Evolutionary conservation across 495 filamentous ascomycete species (phyloP).

Genomic region (Friedmanniomyces endolithicus): DNA sequence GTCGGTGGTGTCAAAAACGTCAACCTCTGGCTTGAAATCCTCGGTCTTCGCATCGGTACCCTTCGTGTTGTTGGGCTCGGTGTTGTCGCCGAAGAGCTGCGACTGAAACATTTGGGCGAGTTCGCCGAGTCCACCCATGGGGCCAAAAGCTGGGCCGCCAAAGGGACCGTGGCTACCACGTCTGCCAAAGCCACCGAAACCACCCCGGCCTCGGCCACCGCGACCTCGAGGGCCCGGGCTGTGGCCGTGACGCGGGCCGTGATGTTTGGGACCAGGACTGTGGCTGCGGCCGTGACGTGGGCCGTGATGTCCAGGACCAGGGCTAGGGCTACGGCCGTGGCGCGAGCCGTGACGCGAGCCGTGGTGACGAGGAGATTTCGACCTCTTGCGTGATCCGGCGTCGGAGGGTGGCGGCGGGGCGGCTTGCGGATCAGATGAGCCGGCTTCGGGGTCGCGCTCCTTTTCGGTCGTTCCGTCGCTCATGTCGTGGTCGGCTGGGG

Average conservation of each 20-base stretch:
- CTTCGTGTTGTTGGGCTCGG: slow-evolving; percentile 4
- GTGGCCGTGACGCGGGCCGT: slow-evolving; percentile 14
- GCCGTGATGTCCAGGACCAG: slow-evolving; percentile 2
- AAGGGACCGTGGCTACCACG: slow-evolving; percentile 16
- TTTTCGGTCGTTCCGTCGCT: background rate
- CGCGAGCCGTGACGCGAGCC: slow-evolving; percentile 14
- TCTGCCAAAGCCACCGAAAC: slow-evolving; percentile 26
- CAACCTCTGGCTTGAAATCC: slow-evolving; percentile 53
- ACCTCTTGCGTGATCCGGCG: background rate
- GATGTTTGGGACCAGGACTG: no score
- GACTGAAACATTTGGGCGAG: slow-evolving; percentile 23
- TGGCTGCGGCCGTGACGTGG: no score
- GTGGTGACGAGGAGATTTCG: slow-evolving; percentile 5
- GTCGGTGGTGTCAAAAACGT: slow-evolving; percentile 57
- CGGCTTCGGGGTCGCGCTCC: slow-evolving; percentile 6
- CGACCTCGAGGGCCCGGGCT: slow-evolving; percentile 12
- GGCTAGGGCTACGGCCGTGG: no score
- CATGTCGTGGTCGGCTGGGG: slow-evolving; percentile 12
- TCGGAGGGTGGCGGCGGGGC: slow-evolving; percentile 8
- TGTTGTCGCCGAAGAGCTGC: slow-evolving; percentile 20
- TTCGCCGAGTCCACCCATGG: slow-evolving; percentile 18
- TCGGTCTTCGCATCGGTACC: slow-evolving; percentile 19
- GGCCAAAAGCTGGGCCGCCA: slow-evolving; percentile 5
- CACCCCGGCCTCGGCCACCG: slow-evolving; percentile 14
- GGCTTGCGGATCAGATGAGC: slow-evolving; percentile 13